A percentile compares a stretch with the other conserved stretches of the same genome.
Evolutionary conservation across 2,329 filamentous ascomycete genomes (phyloP).

Genomic region (Pestalotiopsis sp.): DNA sequence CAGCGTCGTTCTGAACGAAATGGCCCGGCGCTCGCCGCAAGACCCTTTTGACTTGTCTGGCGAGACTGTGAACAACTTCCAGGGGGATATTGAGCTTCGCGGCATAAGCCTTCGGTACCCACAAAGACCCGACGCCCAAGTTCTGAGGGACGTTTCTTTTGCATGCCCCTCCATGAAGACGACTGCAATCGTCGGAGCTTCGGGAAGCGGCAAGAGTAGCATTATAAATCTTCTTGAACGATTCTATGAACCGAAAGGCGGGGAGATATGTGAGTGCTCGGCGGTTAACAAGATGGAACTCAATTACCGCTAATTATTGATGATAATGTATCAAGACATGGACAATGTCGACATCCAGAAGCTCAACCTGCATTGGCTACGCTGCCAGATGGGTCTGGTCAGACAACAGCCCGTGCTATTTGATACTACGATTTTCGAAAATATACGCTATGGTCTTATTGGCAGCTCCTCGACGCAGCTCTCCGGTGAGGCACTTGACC

Average conservation of each 20-base stretch:
- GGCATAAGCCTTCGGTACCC: slow-evolving; percentile 47
- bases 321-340: slow-evolving; percentile 45
- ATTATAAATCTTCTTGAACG: slow-evolving; percentile 47
- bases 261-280: slow-evolving; percentile 52
- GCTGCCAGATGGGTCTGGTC: slow-evolving; percentile 85
- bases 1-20: slow-evolving; percentile 37
- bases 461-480: slow-evolving; percentile 73
- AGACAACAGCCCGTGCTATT: slow-evolving; percentile 90
- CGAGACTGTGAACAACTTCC: slow-evolving; percentile 28
- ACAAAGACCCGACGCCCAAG: slow-evolving; percentile 40
- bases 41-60: slow-evolving; percentile 36
- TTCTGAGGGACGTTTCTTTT: slow-evolving; percentile 43
- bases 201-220: slow-evolving; percentile 25
- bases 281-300: no score
- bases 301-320: no score
- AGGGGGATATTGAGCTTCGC: slow-evolving; percentile 38
- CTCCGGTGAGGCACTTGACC: slow-evolving; percentile 59
- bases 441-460: slow-evolving; percentile 82
- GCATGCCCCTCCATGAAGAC: slow-evolving; percentile 46
- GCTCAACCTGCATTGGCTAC: slow-evolving; percentile 83
- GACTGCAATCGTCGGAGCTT: slow-evolving; percentile 35
- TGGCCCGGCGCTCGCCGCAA: slow-evolving; percentile 38
- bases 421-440: slow-evolving; percentile 80
- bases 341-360: slow-evolving; percentile 78
- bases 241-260: slow-evolving; percentile 85